Conservation (phyloP, 441 rosid species). For the Croton setiger region DNA sequence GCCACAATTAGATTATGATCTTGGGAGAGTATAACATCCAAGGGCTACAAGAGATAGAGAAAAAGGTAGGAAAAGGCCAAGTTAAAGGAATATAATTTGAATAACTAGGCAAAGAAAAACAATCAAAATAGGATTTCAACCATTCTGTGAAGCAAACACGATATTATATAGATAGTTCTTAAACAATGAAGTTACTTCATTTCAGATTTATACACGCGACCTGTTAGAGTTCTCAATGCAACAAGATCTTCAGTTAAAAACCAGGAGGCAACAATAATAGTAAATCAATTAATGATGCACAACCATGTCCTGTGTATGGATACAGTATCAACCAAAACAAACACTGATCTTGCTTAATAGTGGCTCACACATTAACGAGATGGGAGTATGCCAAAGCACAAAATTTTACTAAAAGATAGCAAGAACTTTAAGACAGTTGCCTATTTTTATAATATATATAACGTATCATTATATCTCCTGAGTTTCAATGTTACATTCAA, state of each 20-base stretch:
- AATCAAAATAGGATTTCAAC: neutral
- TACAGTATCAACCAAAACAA: neutral
- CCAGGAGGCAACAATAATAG: neutral
- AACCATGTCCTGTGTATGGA: neutral
- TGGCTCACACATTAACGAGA: neutral
- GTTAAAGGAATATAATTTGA: constrained; percentile 1
- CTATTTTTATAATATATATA: no score
- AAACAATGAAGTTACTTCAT: neutral
- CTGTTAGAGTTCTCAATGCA: neutral
- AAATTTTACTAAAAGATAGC: no score
- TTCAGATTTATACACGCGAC: neutral
- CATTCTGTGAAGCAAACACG: neutral
- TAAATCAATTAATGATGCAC: neutral
- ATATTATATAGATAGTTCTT: neutral
- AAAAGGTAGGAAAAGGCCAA: constrained; percentile 4
- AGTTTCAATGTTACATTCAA: no score
- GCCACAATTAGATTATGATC: constrained; percentile 86
- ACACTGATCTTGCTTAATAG: neutral
- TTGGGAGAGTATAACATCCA: constrained; percentile 93
- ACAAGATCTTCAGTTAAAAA: neutral
- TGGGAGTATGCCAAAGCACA: neutral
- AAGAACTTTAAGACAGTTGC: no score
- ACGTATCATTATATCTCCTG: no score
- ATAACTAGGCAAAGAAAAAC: neutral
- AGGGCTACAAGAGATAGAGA: constrained; percentile 57